Evolutionary conservation across 805 yeast genomes (phyloP), one percentile per base, ranked within the genome.

Genomic region (Barnettozyma wickerhamii): DNA sequence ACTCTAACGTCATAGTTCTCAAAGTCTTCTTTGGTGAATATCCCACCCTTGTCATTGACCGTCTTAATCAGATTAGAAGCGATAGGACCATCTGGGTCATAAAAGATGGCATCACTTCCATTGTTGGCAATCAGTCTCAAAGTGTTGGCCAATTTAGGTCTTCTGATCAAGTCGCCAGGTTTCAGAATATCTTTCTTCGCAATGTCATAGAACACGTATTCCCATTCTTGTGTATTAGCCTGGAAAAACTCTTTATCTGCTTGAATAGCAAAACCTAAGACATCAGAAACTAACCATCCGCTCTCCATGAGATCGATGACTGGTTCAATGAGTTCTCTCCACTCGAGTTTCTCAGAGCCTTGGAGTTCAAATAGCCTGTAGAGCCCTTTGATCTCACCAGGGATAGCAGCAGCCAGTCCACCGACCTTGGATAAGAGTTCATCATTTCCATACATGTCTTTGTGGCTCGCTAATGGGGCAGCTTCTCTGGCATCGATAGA

Each of bases 311-410:
- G 84, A 55, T 79, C 70, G 1, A 81, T 77, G 2, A 90, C 93
- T 0, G 97, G 97, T 49, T 72, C 68, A 7, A 91, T 61, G 43
- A 91, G 66, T 17, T 86, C 79, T 19, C 57, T 57, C 97, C 98
- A 91, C 2, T 72, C 52, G 7, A 86, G 58, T 4, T 68, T 69
- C 0, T 95, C 95, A 4, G 88, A 79, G 0, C 93, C 89, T 53
- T 81, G 91, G 12, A 59, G 47, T 23, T 61, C 49, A 59, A 64
- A 77, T 30, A 91, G 64, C 32, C 69, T 74, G 52, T 83, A 77
- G n/a, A 89, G 65, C 0, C 97, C 99, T 44, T 79, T 80, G 35
- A 91, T 53, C 59, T 91, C 98, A 10, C 99, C 99, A 0, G 99
- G 99, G 15, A 84, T 77, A 2, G 79, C 98, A 9, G 81, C 78